phyloP scores from a whole-genome alignment of 2,329 filamentous ascomycete genomes.

The Xylaria sp. region DNA sequence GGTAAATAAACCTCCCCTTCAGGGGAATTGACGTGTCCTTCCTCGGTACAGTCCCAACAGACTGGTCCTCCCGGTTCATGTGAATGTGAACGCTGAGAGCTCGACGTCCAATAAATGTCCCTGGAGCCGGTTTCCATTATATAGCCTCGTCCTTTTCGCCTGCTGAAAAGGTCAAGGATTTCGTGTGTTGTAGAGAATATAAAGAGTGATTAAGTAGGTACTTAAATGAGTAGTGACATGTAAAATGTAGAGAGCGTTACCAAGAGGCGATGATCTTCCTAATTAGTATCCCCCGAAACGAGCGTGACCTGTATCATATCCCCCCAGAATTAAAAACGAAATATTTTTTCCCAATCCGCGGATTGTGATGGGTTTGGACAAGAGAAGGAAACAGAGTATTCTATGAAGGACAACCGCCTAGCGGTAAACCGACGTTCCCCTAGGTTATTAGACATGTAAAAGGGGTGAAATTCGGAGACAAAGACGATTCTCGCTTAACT shows the following conservation, averaged over 20 bases:
- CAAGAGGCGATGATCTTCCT: neutral
- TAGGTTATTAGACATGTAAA: neutral
- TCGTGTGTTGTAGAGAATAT: neutral
- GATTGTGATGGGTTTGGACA: neutral
- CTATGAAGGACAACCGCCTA: neutral
- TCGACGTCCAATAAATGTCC: conserved; percentile 9
- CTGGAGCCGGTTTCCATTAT: conserved; percentile 15
- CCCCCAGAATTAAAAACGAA: neutral
- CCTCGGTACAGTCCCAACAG: conserved; percentile 40
- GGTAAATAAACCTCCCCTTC: neutral
- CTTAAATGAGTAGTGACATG: neutral
- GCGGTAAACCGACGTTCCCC: neutral
- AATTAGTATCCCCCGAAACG: conserved; percentile 3
- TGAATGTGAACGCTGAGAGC: conserved; percentile 28
- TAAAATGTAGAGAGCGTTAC: neutral
- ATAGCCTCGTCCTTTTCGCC: neutral
- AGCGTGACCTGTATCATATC: conserved; percentile 11
- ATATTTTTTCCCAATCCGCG: neutral
- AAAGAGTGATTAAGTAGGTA: neutral
- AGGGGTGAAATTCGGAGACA: neutral
- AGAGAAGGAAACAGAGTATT: neutral
- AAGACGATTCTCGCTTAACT: conserved; percentile 10
- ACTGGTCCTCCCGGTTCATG: conserved; percentile 21
- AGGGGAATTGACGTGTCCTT: conserved; percentile 23
- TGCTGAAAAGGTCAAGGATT: neutral